Evolutionary conservation across 495 filamentous ascomycete species (phyloP).

Genomic region (Neurospora pannonica): DNA sequence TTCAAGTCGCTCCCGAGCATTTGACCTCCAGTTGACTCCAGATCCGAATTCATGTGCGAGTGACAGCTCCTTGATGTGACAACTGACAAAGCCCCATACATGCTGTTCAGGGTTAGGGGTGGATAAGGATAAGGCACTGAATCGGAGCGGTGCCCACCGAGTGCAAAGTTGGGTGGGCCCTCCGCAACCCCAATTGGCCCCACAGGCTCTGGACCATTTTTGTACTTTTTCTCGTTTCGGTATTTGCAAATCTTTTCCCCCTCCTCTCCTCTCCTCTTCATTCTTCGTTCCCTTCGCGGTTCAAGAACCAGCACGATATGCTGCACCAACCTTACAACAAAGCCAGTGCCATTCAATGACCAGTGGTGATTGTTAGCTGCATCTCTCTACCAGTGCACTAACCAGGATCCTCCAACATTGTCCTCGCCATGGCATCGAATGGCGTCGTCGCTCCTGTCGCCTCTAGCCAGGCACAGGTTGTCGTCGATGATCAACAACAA

Average conservation of each 20-base stretch:
- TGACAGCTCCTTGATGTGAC: background rate
- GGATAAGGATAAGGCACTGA: background rate
- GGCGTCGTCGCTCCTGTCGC: constrained; percentile 4
- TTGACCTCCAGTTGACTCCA: background rate
- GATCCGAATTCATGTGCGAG: background rate
- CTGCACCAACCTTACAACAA: constrained; percentile 13
- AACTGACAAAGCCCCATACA: background rate
- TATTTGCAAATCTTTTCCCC: constrained; percentile 2
- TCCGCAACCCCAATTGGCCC: background rate
- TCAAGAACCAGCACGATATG: constrained; percentile 10
- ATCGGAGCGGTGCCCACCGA: background rate
- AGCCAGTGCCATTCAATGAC: constrained; percentile 18
- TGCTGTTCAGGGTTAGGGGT: background rate
- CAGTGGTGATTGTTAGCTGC: constrained; percentile 17
- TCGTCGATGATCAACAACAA: background rate
- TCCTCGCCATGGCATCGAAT: constrained; percentile 13
- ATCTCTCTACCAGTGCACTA: constrained; percentile 9
- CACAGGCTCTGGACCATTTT: constrained; percentile 6
- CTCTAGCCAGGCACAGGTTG: background rate
- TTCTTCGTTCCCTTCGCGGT: constrained; percentile 5
- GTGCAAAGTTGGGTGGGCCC: background rate
- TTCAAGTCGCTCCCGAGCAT: background rate
- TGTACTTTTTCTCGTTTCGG: background rate
- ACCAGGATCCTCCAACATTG: constrained; percentile 2
- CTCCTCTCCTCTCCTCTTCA: constrained; percentile 5